A percentile compares a stretch with the other conserved stretches of the same genome.
Evolutionary conservation across 2,329 filamentous ascomycete genomes (phyloP).

Genomic region (Fonsecaea nubica): DNA sequence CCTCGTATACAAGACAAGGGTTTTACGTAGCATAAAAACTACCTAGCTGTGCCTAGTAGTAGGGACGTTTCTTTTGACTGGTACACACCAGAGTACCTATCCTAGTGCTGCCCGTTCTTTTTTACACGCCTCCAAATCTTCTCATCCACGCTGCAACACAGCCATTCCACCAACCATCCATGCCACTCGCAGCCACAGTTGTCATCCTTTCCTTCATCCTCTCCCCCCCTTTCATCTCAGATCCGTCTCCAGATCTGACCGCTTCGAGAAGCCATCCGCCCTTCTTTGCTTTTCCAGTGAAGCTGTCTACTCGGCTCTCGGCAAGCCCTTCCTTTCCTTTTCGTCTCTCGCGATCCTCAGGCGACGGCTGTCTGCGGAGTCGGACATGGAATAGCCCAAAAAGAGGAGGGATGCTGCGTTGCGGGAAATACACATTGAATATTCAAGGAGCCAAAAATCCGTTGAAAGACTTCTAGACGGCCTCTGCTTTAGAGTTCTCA

Average conservation of each 20-base stretch:
- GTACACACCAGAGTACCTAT: neutral
- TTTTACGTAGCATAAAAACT: constrained; percentile 1
- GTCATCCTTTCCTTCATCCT: constrained; percentile 7
- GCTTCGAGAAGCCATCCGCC: constrained; percentile 27
- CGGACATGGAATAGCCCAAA: neutral
- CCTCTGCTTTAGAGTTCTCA: neutral
- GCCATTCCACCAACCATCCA: constrained; percentile 2
- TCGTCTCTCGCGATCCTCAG: constrained; percentile 2
- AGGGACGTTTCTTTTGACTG: neutral
- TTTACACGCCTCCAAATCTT: neutral
- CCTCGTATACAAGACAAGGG: neutral
- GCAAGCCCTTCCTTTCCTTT: constrained; percentile 1
- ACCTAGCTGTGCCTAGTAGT: neutral
- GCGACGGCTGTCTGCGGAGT: neutral
- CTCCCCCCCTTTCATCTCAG: constrained; percentile 11
- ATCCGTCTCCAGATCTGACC: constrained; percentile 18
- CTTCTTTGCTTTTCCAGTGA: constrained; percentile 18
- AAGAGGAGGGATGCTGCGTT: neutral
- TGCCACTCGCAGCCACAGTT: constrained; percentile 5
- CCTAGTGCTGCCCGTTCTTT: neutral
- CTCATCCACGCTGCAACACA: neutral
- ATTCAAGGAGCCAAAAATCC: neutral
- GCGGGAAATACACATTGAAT: neutral
- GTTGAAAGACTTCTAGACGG: neutral
- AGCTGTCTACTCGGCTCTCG: constrained; percentile 30